Percentiles rank a stretch among this genome's conserved stretches.
phyloP scores from a whole-genome alignment of 129 eudicot species.

The Flaveria linearis region DNA sequence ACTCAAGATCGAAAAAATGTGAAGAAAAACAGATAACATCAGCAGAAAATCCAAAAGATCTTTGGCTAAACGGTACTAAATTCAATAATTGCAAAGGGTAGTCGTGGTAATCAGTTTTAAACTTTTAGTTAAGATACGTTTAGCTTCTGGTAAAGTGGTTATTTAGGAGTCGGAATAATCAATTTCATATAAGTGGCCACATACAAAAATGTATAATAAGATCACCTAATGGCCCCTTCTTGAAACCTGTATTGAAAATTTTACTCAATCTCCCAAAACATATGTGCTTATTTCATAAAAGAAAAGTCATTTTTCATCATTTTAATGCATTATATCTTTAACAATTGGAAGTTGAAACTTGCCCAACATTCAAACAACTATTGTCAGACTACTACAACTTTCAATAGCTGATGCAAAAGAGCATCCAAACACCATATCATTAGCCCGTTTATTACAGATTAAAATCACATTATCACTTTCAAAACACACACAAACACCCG shows the following conservation, averaged over 20 bases:
- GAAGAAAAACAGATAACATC: neutral
- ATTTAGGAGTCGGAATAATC: neutral
- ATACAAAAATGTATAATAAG: neutral
- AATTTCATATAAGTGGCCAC: neutral
- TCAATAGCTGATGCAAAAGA: no score
- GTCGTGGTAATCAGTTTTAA: neutral
- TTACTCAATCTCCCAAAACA: neutral
- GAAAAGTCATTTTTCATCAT: neutral
- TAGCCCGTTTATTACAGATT: neutral
- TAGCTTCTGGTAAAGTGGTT: neutral
- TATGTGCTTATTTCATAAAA: neutral
- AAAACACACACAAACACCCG: neutral
- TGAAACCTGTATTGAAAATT: neutral
- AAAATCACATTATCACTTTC: neutral
- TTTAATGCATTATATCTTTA: neutral
- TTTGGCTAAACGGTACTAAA: neutral
- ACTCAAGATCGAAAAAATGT: neutral
- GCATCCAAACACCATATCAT: neutral
- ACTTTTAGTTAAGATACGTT: neutral
- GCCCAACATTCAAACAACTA: conserved; percentile 7
- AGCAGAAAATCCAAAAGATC: neutral
- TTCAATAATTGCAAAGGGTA: neutral
- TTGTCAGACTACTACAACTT: neutral
- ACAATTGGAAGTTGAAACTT: neutral
- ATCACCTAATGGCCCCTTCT: conserved; percentile 14